Evolutionary conservation across 1,139 yeast species (phyloP).

Genomic region (Suhomyces terraborum): DNA sequence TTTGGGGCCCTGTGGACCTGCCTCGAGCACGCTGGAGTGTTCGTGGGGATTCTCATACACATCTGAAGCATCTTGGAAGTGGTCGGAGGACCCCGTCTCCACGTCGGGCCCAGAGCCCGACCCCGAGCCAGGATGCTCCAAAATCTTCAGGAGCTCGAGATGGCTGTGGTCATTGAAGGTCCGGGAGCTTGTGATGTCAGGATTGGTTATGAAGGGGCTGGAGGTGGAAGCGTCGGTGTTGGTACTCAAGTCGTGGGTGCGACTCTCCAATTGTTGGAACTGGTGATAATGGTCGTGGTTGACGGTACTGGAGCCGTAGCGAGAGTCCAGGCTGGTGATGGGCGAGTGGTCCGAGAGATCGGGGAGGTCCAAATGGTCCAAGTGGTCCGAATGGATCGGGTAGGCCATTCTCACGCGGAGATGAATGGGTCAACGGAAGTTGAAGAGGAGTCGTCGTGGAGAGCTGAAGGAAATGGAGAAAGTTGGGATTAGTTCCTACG

Average conservation of each 20-base stretch:
- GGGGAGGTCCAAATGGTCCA: neutral
- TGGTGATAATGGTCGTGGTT: too few relatives aligned
- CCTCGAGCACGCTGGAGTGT: slow-evolving; percentile 7
- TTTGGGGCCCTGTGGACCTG: neutral
- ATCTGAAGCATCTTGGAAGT: slow-evolving; percentile 14
- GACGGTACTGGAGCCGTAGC: too few relatives aligned
- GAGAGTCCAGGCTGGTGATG: neutral
- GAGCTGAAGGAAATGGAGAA: neutral
- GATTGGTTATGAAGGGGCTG: slow-evolving; percentile 37
- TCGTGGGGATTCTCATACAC: slow-evolving; percentile 4
- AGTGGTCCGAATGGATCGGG: neutral
- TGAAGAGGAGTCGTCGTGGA: too few relatives aligned
- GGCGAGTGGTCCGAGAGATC: neutral
- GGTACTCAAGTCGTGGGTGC: neutral
- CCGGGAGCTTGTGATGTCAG: slow-evolving; percentile 16
- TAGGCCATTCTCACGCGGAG: neutral
- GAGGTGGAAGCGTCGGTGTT: slow-evolving; percentile 18
- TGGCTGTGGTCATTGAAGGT: slow-evolving; percentile 4
- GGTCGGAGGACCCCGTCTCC: slow-evolving; percentile 10
- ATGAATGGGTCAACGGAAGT: neutral
- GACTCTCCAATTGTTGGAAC: neutral
- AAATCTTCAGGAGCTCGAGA: slow-evolving; percentile 7
- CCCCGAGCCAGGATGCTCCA: slow-evolving; percentile 3
- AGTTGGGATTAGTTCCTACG: neutral
- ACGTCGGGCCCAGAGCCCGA: too few relatives aligned